A percentile compares a stretch with the other conserved stretches of the same genome.
Evolutionary conservation across 345 rosid genomes (phyloP).

Genomic region (Fremontodendron californicum): DNA sequence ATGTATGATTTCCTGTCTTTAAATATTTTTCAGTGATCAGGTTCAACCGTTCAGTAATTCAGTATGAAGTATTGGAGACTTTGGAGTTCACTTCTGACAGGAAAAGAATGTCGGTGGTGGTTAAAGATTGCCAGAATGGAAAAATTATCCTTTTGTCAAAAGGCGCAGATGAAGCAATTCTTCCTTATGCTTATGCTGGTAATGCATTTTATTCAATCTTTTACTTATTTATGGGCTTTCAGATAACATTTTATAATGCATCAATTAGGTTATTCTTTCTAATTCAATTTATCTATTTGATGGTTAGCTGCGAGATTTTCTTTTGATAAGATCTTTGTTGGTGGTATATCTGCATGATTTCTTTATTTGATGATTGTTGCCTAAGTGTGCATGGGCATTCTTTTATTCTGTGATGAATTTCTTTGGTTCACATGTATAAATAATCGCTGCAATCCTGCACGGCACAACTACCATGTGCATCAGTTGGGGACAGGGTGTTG

Average conservation of each 20-base stretch:
- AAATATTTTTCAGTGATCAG: constrained; percentile 57
- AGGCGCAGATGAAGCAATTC: constrained; percentile 96
- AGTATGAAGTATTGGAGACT: constrained; percentile 74
- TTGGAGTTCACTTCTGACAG: constrained; percentile 97
- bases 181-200: constrained; percentile 80
- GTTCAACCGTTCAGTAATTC: constrained; percentile 53
- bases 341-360: background rate
- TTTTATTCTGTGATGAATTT: background rate
- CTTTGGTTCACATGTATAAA: background rate
- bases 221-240: background rate
- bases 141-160: constrained; percentile 81
- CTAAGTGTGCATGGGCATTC: background rate
- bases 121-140: constrained; percentile 70
- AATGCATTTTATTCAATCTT: background rate
- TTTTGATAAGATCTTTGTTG: background rate
- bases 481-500: background rate
- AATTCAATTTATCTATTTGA: background rate
- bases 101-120: constrained; percentile 94
- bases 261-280: background rate
- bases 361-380: constrained; percentile 5
- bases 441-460: background rate
- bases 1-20: constrained; percentile 14
- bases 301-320: background rate
- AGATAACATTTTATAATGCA: background rate
- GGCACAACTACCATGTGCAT: background rate